Percentiles rank a stretch among this genome's conserved stretches.
These are phyloP conservation scores for Pichia exigua DNA, from an alignment of 805 yeast species.

Conservation along the genomic window DNA sequence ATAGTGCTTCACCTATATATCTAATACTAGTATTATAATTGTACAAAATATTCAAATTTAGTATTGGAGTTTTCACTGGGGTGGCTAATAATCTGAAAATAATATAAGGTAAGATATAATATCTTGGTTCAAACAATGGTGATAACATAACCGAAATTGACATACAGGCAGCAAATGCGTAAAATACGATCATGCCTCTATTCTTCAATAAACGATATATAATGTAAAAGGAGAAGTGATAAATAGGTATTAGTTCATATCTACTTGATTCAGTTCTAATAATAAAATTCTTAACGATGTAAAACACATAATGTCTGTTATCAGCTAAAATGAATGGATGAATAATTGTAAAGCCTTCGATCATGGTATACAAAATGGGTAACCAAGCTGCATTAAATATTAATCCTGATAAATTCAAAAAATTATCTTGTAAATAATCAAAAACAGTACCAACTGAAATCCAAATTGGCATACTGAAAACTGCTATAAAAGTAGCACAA, in stretches of 20 bases:
- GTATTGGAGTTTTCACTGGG: slow-evolving; percentile 30
- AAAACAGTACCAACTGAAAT: slow-evolving; percentile 35
- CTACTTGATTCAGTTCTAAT: slow-evolving; percentile 39
- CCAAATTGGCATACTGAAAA: slow-evolving; percentile 76
- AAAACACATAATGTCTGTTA: slow-evolving; percentile 89
- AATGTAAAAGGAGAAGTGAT: slow-evolving; percentile 46
- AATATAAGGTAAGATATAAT: slow-evolving; percentile 74
- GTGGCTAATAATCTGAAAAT: slow-evolving; percentile 59
- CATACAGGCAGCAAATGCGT: slow-evolving; percentile 46
- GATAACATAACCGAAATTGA: slow-evolving; percentile 70
- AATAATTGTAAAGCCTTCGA: slow-evolving; percentile 57
- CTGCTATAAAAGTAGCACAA: slow-evolving; percentile 53
- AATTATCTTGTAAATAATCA: slow-evolving; percentile 31
- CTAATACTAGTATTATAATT: slow-evolving; percentile 27
- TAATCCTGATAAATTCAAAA: slow-evolving; percentile 18
- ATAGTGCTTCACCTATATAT: slow-evolving; percentile 46
- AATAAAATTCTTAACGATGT: slow-evolving; percentile 65
- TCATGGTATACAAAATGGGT: slow-evolving; percentile 34
- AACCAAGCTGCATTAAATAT: slow-evolving; percentile 18
- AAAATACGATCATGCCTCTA: slow-evolving; percentile 26
- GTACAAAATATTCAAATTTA: slow-evolving; percentile 13
- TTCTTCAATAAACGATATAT: slow-evolving; percentile 16
- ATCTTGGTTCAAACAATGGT: slow-evolving; percentile 90
- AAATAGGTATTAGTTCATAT: slow-evolving; percentile 52
- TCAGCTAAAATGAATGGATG: slow-evolving; percentile 93